phyloP scores from a whole-genome alignment of 1,284 basidiomycete species.

The Trichosporon ovoides region DNA sequence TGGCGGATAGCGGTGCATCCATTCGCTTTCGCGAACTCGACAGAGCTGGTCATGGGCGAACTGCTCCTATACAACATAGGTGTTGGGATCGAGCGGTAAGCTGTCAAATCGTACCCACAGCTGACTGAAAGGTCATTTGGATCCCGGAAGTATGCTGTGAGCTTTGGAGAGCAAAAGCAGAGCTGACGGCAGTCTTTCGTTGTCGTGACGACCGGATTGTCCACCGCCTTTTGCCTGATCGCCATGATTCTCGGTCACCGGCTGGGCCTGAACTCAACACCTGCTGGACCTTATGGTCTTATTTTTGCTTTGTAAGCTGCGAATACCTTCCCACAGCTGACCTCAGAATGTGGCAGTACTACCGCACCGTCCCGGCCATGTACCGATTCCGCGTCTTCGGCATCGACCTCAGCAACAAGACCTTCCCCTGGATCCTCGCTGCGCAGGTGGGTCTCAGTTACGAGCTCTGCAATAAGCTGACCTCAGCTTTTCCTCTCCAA shows the following conservation, averaged over 20 bases:
- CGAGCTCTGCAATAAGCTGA: not conserved
- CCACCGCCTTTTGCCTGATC: slow-evolving; percentile 63
- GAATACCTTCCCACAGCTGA: not conserved
- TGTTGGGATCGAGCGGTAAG: slow-evolving; percentile 64
- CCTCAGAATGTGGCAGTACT: slow-evolving; percentile 68
- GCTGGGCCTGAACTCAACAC: slow-evolving; percentile 64
- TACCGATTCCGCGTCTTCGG: slow-evolving; percentile 73
- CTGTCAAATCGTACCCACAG: not conserved
- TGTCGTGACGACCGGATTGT: slow-evolving; percentile 59
- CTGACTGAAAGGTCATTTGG: slow-evolving; percentile 61
- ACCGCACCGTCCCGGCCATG: slow-evolving; percentile 65
- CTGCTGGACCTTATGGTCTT: slow-evolving; percentile 67
- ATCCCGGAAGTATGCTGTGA: slow-evolving; percentile 75
- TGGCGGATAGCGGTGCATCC: slow-evolving; percentile 76
- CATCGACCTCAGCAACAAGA: slow-evolving; percentile 68
- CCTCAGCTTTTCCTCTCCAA: slow-evolving; percentile 62
- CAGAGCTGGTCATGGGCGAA: slow-evolving; percentile 73
- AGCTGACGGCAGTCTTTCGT: slow-evolving; percentile 62
- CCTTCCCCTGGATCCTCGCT: slow-evolving; percentile 62
- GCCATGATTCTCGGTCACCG: slow-evolving; percentile 60
- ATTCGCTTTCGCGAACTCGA: slow-evolving; percentile 72
- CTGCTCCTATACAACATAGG: slow-evolving; percentile 69
- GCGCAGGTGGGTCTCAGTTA: slow-evolving; percentile 56
- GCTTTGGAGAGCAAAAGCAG: slow-evolving; percentile 34
- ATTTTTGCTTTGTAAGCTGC: slow-evolving; percentile 48